phyloP scores from a whole-genome alignment of 139 green algal genomes.

The Tetraselmis striata region DNA sequence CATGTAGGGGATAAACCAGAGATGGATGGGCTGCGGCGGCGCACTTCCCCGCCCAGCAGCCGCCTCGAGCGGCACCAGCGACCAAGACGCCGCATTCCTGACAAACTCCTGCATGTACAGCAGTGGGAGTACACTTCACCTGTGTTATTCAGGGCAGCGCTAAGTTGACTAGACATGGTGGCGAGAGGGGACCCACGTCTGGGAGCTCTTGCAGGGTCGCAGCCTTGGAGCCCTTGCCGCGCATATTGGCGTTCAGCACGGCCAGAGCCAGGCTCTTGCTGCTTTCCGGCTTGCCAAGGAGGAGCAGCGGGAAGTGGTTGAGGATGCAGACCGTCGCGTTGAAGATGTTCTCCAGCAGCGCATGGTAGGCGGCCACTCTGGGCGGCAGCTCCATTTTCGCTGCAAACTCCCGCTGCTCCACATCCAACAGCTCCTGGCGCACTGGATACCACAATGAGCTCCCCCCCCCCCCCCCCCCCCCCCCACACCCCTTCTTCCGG shows the following conservation, averaged over 20 bases:
- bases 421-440: conserved; percentile 11
- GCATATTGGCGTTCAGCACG: conserved; percentile 31
- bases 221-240: conserved; percentile 16
- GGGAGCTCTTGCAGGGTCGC: conserved; percentile 13
- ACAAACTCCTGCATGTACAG: too few species aligned
- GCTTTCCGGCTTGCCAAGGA: conserved; percentile 29
- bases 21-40: too few species aligned
- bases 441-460: not conserved
- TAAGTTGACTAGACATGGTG: too few species aligned
- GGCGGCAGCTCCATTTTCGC: conserved; percentile 25
- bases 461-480: conserved; percentile 3
- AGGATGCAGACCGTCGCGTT: conserved; percentile 31
- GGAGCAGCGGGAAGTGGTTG: conserved; percentile 27
- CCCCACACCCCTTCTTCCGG: not conserved
- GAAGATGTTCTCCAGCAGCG: conserved; percentile 29
- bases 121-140: too few species aligned
- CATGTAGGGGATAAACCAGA: too few species aligned
- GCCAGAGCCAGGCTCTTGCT: conserved; percentile 29
- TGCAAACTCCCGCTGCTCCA: conserved; percentile 23
- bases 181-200: conserved; percentile 3
- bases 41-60: too few species aligned
- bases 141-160: too few species aligned
- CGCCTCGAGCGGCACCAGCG: too few species aligned
- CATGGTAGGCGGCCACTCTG: conserved; percentile 17
- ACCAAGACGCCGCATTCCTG: too few species aligned